Conservation (phyloP, 805 yeast genomes). For the Spencermartinsiella europaea region DNA sequence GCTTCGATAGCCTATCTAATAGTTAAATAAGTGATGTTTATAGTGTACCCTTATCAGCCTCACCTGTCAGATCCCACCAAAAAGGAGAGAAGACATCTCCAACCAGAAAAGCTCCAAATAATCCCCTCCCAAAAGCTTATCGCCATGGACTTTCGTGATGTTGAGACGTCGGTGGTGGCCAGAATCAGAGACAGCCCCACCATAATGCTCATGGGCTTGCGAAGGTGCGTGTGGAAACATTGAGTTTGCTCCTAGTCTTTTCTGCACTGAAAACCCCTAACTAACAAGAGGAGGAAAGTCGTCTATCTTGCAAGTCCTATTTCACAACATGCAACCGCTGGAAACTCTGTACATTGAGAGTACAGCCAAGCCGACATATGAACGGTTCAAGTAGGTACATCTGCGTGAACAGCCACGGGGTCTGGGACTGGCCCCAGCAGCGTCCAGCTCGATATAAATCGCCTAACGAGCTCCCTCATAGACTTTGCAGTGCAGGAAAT, state of each 20-base stretch:
- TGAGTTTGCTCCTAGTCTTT: neutral
- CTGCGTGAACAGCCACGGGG: neutral
- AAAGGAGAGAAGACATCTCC: too few species aligned
- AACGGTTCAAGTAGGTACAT: constrained; percentile 49
- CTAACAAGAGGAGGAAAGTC: constrained; percentile 67
- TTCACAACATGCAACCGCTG: constrained; percentile 93
- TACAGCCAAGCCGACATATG: constrained; percentile 83
- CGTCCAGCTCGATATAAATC: too few species aligned
- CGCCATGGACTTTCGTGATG: constrained; percentile 11
- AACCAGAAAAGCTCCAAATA: too few species aligned
- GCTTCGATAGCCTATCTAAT: too few species aligned
- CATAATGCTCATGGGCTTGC: constrained; percentile 79
- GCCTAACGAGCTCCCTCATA: constrained; percentile 52
- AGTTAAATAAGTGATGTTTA: too few species aligned
- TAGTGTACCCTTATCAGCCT: too few species aligned
- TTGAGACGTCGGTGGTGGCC: constrained; percentile 17
- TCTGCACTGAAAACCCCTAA: too few species aligned
- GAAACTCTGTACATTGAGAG: constrained; percentile 88
- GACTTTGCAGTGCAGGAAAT: constrained; percentile 87
- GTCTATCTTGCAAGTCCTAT: constrained; percentile 91
- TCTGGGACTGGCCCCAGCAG: too few species aligned
- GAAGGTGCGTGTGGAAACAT: constrained; percentile 40
- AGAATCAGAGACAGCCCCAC: constrained; percentile 46
- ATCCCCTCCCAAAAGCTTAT: too few species aligned
- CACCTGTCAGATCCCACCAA: too few species aligned